Base-by-base conservation (phyloP, 805 yeast species). In the Millerozyma acaciae region DNA sequence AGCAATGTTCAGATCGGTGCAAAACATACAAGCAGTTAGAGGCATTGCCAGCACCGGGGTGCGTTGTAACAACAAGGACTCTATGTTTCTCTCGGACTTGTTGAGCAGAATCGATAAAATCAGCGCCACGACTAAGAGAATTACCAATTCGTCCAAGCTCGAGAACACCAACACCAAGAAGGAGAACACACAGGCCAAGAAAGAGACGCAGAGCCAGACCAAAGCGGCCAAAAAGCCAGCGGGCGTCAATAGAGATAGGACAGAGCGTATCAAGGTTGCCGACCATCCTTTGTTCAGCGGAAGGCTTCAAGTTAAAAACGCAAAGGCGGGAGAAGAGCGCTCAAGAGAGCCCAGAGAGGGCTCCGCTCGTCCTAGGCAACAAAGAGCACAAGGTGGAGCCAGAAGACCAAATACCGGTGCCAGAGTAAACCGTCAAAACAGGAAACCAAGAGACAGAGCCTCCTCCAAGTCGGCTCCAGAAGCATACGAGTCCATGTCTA, bases 81-180 rank as follows among this genome's bases (percentile, higher is more conserved):
- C 48, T 1, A 35, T 42, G 21, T 60, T 60, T 32, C 51, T 64
- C 41, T 52, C 65, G n/a, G 57, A 53, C 23, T 49, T 65, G 38
- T 57, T 65, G 49, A 53, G 53, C 28, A 51, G 68, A 43, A 57
- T 65, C 35, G 68, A 65, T 33, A 35, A 35, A 20, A 57, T 59
- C 39, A 57, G 55, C 23, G 34, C 48, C 34, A 47, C 30, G 17
- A 24, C 42, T 15, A 27, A 24, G 15, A 30, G 23, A 23, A 27
- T 26, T 14, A 41, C 26, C 13, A 26, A 36, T 19, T 8, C 26
- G 13, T n/a, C 32, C 29, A 21, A 31, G 30, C 15, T 22, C 36
- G 19, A 13, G 30, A 29, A 24, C 24, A 14, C n/a, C 37, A 32
- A 24, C 26, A 7, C 26, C 26, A 12, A 23, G 13, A 15, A 24